phyloP scores from a whole-genome alignment of 768 basidiomycete genomes.

The Tricholoma hemisulphureum region DNA sequence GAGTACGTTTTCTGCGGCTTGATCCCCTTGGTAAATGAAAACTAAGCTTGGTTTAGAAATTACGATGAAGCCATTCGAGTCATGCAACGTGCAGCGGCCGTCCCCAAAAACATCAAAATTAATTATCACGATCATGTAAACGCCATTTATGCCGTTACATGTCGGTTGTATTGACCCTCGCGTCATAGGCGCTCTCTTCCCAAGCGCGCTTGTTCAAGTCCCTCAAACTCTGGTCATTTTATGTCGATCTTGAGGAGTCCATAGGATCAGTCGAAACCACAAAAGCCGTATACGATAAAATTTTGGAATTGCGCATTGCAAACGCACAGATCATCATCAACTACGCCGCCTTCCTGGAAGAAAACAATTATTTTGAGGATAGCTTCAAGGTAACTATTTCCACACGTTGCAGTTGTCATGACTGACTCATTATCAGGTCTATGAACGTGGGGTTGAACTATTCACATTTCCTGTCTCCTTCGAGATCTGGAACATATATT shows the following conservation, averaged over 20 bases:
- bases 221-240: slow-evolving; percentile 98
- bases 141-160: slow-evolving; percentile 12
- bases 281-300: slow-evolving; percentile 93
- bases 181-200: slow-evolving; percentile 66
- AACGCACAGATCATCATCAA: slow-evolving; percentile 98
- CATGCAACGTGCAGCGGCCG: slow-evolving; percentile 93
- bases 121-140: slow-evolving; percentile 93
- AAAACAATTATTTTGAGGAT: slow-evolving; percentile 97
- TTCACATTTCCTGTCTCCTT: slow-evolving; percentile 98
- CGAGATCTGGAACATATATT: slow-evolving; percentile 99
- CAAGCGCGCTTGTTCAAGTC: slow-evolving; percentile 96
- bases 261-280: slow-evolving; percentile 91
- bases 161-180: background rate
- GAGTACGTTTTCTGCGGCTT: slow-evolving; percentile 58
- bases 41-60: slow-evolving; percentile 55
- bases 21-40: background rate
- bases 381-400: slow-evolving; percentile 73
- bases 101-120: slow-evolving; percentile 87
- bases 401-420: background rate
- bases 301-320: slow-evolving; percentile 93
- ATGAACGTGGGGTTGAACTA: slow-evolving; percentile 94
- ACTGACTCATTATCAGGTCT: slow-evolving; percentile 53
- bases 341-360: slow-evolving; percentile 94
- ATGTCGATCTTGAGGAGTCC: slow-evolving; percentile 95
- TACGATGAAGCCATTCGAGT: slow-evolving; percentile 94